These are phyloP conservation scores for Cryptococcus jaspeensis DNA, from an alignment of 1,284 basidiomycete genomes.

Conservation along the genomic window DNA sequence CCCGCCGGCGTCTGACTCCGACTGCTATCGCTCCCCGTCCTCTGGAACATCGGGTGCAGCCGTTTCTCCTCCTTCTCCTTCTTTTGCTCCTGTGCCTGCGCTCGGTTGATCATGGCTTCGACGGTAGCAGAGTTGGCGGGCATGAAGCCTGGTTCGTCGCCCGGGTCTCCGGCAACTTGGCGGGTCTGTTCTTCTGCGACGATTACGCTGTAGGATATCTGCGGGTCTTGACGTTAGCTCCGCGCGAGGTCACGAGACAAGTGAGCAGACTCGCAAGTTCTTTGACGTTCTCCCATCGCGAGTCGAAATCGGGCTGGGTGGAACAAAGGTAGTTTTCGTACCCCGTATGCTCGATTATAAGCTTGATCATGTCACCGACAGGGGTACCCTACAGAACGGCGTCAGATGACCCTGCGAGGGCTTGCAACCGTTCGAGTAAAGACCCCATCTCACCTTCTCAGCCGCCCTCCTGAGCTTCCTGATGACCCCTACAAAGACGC, in stretches of 20 bases:
- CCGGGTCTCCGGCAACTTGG: slow-evolving; percentile 18
- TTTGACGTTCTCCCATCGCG: slow-evolving; percentile 80
- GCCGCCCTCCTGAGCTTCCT: slow-evolving; percentile 61
- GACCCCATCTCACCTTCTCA: slow-evolving; percentile 58
- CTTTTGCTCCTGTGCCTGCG: neutral
- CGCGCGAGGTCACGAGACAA: slow-evolving; percentile 14
- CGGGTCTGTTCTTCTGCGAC: slow-evolving; percentile 41
- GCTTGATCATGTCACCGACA: slow-evolving; percentile 66
- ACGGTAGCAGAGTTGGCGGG: slow-evolving; percentile 29
- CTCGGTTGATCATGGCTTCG: slow-evolving; percentile 21
- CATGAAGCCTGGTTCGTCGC: slow-evolving; percentile 23
- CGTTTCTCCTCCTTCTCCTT: slow-evolving; percentile 1
- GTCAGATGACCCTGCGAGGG: neutral
- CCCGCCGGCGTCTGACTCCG: neutral
- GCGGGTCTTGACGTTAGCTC: neutral
- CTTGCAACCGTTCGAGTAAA: neutral
- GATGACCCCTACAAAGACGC: slow-evolving; percentile 62
- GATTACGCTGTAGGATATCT: slow-evolving; percentile 49
- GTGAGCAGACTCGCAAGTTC: slow-evolving; percentile 63
- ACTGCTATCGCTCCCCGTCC: slow-evolving; percentile 9
- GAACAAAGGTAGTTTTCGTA: slow-evolving; percentile 71
- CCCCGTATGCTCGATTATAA: slow-evolving; percentile 61
- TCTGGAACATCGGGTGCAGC: slow-evolving; percentile 40
- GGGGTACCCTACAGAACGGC: slow-evolving; percentile 56
- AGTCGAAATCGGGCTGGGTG: slow-evolving; percentile 69